Evolutionary conservation across 805 yeast species (phyloP).

Genomic region (Vanderwaltozyma yarrowii): DNA sequence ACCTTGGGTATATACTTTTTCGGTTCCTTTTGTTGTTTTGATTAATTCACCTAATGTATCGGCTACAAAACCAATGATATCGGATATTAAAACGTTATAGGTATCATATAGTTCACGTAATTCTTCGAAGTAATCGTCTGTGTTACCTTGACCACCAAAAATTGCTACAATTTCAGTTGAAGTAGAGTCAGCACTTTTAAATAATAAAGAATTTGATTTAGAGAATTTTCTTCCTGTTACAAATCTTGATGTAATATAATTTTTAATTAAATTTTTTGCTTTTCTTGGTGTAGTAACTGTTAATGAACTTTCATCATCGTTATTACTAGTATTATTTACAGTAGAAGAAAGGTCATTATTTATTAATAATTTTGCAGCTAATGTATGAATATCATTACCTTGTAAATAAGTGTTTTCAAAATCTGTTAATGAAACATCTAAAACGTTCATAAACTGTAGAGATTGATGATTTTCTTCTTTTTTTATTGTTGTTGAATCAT

Average conservation of each 20-base stretch:
- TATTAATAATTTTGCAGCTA: conserved; percentile 60
- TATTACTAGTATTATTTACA: background rate
- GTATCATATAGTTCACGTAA: conserved; percentile 72
- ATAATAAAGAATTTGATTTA: conserved; percentile 47
- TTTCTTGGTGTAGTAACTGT: conserved; percentile 50
- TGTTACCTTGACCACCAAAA: conserved; percentile 98
- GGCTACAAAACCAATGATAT: conserved; percentile 62
- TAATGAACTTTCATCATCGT: background rate
- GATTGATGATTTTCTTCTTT: conserved; percentile 24
- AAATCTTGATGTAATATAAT: conserved; percentile 59
- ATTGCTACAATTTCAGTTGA: conserved; percentile 59
- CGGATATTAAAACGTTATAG: conserved; percentile 65
- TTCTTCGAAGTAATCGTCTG: conserved; percentile 96
- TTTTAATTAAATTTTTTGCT: conserved; percentile 62
- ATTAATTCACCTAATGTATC: conserved; percentile 57
- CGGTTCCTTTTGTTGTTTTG: conserved; percentile 57
- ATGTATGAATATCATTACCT: conserved; percentile 65
- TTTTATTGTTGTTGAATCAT: background rate
- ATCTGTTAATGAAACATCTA: conserved; percentile 62
- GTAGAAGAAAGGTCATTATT: conserved; percentile 26
- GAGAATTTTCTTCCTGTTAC: conserved; percentile 40
- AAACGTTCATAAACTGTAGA: conserved; percentile 53
- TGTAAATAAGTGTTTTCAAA: conserved; percentile 74
- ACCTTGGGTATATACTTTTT: conserved; percentile 88
- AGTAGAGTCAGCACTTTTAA: conserved; percentile 48